Conservation (phyloP, 768 basidiomycete genomes). For the Amanita jacksonii region DNA sequence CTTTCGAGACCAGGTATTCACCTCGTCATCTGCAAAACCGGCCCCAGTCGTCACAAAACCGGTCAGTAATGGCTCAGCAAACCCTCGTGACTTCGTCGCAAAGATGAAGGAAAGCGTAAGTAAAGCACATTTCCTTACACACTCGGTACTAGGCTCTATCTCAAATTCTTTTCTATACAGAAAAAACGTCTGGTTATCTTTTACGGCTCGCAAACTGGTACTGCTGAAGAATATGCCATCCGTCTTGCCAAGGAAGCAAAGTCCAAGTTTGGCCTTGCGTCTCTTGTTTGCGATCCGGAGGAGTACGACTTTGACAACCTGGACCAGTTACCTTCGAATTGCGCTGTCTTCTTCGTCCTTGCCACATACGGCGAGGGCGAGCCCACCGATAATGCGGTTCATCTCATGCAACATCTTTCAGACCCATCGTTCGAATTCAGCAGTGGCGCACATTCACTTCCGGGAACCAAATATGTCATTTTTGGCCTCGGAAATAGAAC, state of each 20-base stretch:
- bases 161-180: no score
- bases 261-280: slow-evolving; percentile 88
- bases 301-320: slow-evolving; percentile 98
- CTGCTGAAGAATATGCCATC: slow-evolving; percentile 96
- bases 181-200: slow-evolving; percentile 97
- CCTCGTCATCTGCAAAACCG: slow-evolving; percentile 53
- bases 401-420: slow-evolving; percentile 85
- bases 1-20: slow-evolving; percentile 74
- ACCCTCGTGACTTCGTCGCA: slow-evolving; percentile 89
- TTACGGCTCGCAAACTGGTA: slow-evolving; percentile 97
- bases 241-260: slow-evolving; percentile 98
- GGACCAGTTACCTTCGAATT: slow-evolving; percentile 82
- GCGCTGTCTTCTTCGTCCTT: slow-evolving; percentile 88
- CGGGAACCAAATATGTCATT: slow-evolving; percentile 88
- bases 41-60: slow-evolving; percentile 35
- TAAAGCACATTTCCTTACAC: slow-evolving; percentile 12
- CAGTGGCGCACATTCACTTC: slow-evolving; percentile 64
- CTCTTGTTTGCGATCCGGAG: slow-evolving; percentile 96
- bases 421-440: slow-evolving; percentile 85
- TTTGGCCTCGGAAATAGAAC: slow-evolving; percentile 91
- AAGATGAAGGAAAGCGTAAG: slow-evolving; percentile 93
- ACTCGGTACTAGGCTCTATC: slow-evolving; percentile 7
- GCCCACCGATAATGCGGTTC: slow-evolving; percentile 95
- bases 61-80: slow-evolving; percentile 58
- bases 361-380: slow-evolving; percentile 99